Percentiles rank a stretch among this genome's conserved stretches.
Evolutionary conservation across 257 asterid species (phyloP).

Genomic region (Scutellaria baicalensis): DNA sequence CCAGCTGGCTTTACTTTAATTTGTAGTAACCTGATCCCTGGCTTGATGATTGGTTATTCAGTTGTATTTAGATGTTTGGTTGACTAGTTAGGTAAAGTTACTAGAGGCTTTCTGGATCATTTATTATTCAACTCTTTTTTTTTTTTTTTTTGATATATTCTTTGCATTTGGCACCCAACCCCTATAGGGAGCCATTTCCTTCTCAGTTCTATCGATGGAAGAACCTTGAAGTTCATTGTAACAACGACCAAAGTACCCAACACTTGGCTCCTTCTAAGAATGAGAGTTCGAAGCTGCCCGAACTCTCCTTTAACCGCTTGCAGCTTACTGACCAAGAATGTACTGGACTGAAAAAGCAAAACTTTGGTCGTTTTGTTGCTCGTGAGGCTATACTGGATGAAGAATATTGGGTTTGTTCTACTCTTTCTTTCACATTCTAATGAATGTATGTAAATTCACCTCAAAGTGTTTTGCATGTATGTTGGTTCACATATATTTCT

Average conservation of each 20-base stretch:
- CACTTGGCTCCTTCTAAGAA: slow-evolving; percentile 38
- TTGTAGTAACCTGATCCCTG: not conserved
- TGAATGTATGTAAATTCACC: not conserved
- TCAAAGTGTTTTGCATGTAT: not conserved
- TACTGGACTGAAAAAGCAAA: slow-evolving; percentile 39
- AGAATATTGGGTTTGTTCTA: slow-evolving; percentile 88
- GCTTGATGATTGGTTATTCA: not conserved
- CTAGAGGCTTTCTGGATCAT: slow-evolving; percentile 6
- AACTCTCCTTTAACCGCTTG: slow-evolving; percentile 61
- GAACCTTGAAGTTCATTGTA: slow-evolving; percentile 82
- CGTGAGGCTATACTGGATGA: slow-evolving; percentile 83
- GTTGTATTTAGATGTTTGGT: not conserved
- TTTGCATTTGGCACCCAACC: slow-evolving; percentile 8
- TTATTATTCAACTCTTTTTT: not conserved
- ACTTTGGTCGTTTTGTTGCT: slow-evolving; percentile 80
- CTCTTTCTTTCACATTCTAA: slow-evolving; percentile 11
- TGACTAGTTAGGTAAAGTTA: not conserved
- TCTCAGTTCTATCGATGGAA: slow-evolving; percentile 53
- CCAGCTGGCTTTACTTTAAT: not conserved
- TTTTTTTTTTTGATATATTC: slow-evolving; percentile 1
- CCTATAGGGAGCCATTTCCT: slow-evolving; percentile 56
- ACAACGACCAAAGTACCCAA: slow-evolving; percentile 46
- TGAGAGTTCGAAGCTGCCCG: slow-evolving; percentile 45
- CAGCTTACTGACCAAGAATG: slow-evolving; percentile 70
- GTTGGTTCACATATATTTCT: slow-evolving; percentile 19